A percentile compares a stretch with the other conserved stretches of the same genome.
phyloP scores from a whole-genome alignment of 2,329 filamentous ascomycete species.

The Torrubiellomyces zombiae region DNA sequence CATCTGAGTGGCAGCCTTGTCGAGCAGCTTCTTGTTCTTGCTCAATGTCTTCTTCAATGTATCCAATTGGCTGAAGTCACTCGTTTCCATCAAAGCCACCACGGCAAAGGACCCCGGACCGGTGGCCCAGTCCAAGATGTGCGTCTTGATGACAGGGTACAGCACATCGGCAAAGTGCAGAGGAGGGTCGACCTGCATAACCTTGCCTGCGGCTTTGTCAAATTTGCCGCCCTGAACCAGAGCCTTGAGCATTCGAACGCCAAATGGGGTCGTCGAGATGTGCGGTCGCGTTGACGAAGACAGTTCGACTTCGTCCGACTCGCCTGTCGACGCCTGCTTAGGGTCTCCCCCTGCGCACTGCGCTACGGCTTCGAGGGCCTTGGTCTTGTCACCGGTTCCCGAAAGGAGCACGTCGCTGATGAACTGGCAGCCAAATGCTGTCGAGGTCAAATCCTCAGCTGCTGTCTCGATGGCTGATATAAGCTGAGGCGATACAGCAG shows the following conservation, averaged over 20 bases:
- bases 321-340: too few relatives aligned
- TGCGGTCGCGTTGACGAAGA: constrained; percentile 31
- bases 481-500: constrained; percentile 56
- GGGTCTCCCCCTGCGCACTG: constrained; percentile 42
- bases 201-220: constrained; percentile 53
- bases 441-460: constrained; percentile 50
- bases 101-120: constrained; percentile 77
- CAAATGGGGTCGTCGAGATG: constrained; percentile 42
- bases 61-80: constrained; percentile 48
- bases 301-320: constrained; percentile 22
- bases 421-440: constrained; percentile 75
- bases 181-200: constrained; percentile 57
- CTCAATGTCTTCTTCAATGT: constrained; percentile 54
- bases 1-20: constrained; percentile 48
- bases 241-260: constrained; percentile 76
- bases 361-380: constrained; percentile 56
- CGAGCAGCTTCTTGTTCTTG: constrained; percentile 54
- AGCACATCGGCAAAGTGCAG: constrained; percentile 67
- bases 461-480: constrained; percentile 56
- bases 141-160: constrained; percentile 63
- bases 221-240: constrained; percentile 81
- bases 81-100: constrained; percentile 61
- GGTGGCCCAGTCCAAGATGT: constrained; percentile 69
- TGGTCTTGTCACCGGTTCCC: constrained; percentile 57
- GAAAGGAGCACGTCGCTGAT: constrained; percentile 68